phyloP scores from a whole-genome alignment of 2,329 filamentous ascomycete species.

The Coniochaeta sp. region DNA sequence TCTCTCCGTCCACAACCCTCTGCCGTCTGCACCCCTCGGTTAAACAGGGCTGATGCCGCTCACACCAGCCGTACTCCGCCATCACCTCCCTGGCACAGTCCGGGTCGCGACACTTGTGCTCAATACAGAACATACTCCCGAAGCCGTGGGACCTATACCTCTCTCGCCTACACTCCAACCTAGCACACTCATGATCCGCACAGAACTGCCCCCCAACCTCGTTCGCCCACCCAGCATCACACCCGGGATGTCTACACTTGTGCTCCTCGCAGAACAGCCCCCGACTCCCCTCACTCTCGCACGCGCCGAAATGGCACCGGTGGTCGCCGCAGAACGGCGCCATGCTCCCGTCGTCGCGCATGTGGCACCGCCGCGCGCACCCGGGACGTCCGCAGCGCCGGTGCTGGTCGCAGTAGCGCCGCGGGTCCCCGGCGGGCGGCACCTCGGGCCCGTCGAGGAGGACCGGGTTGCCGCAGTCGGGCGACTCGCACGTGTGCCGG shows the following conservation, averaged over 20 bases:
- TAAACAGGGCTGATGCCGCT: neutral
- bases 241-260: neutral
- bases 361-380: slow-evolving; percentile 8
- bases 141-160: neutral
- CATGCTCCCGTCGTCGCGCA: slow-evolving; percentile 5
- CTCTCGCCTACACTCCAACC: neutral
- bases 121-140: neutral
- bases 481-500: slow-evolving; percentile 10
- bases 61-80: neutral
- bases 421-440: neutral
- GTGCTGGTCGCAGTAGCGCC: slow-evolving; percentile 9
- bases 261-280: neutral
- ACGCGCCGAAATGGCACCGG: slow-evolving; percentile 6
- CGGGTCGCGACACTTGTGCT: neutral
- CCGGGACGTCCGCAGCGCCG: slow-evolving; percentile 6
- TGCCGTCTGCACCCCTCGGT: neutral
- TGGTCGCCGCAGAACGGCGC: slow-evolving; percentile 9
- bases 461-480: slow-evolving; percentile 7
- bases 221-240: neutral
- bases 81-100: neutral
- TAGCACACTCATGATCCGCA: neutral
- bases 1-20: neutral
- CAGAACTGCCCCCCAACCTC: neutral
- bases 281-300: neutral
- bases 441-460: slow-evolving; percentile 1